A percentile compares a stretch with the other conserved stretches of the same genome.
Evolutionary conservation across 2,329 filamentous ascomycete genomes (phyloP).

Genomic region (Curvularia lunata): DNA sequence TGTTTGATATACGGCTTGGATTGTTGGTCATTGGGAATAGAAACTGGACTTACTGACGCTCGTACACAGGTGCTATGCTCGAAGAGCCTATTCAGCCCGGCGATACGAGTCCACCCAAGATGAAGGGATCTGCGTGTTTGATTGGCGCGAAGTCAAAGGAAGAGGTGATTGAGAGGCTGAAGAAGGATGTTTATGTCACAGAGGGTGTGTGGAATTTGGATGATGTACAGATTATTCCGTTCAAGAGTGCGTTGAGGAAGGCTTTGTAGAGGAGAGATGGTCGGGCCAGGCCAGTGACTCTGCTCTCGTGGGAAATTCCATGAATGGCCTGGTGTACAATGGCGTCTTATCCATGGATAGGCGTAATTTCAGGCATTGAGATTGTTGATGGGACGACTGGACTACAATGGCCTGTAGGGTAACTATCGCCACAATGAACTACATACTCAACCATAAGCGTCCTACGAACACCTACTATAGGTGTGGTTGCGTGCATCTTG

Average conservation of each 20-base stretch:
- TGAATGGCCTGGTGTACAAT: too few relatives aligned
- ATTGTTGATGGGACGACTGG: not conserved
- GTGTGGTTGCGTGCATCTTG: not conserved
- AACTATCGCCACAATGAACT: not conserved
- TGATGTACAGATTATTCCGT: conserved; percentile 58
- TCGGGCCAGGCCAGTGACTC: too few relatives aligned
- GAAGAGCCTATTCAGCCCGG: conserved; percentile 60
- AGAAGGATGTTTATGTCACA: conserved; percentile 74
- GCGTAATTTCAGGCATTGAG: not conserved
- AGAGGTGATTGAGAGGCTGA: conserved; percentile 70
- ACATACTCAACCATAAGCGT: not conserved
- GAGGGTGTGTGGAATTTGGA: conserved; percentile 77
- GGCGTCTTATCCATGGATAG: too few relatives aligned
- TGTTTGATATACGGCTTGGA: too few relatives aligned
- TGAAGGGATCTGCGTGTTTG: conserved; percentile 76
- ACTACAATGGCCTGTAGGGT: not conserved
- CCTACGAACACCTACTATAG: not conserved
- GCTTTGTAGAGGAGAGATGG: conserved; percentile 37
- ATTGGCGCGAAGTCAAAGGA: conserved; percentile 70
- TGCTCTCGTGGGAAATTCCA: too few relatives aligned
- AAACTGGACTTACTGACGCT: too few relatives aligned
- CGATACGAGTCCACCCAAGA: conserved; percentile 65
- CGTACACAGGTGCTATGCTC: conserved; percentile 43
- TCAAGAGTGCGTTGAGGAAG: conserved; percentile 56
- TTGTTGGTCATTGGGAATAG: too few relatives aligned